A percentile compares a stretch with the other conserved stretches of the same genome.
Conservation (phyloP, 345 rosid genomes). For the Citrus unshiu region DNA sequence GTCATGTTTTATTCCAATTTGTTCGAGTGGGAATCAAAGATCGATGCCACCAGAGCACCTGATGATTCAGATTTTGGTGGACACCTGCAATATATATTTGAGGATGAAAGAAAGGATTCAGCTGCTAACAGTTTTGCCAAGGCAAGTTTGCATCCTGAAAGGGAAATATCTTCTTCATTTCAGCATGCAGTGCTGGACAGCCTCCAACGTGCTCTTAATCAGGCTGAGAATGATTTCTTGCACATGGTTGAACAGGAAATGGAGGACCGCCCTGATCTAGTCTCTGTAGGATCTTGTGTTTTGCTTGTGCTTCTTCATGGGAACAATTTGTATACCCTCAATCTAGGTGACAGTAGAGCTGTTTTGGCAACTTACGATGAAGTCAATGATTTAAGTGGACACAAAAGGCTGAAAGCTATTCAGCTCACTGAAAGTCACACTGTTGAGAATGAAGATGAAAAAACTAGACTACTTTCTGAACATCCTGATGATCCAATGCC, state of each 20-base stretch:
- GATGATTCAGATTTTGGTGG: constrained; percentile 21
- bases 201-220: constrained; percentile 68
- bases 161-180: constrained; percentile 38
- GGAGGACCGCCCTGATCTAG: constrained; percentile 96
- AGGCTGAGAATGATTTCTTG: constrained; percentile 85
- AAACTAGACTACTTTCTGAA: constrained; percentile 51
- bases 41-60: constrained; percentile 22
- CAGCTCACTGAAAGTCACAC: constrained; percentile 89
- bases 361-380: constrained; percentile 67
- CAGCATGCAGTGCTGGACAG: constrained; percentile 69
- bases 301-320: constrained; percentile 80
- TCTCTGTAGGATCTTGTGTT: constrained; percentile 93
- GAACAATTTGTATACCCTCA: constrained; percentile 66
- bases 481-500: constrained; percentile 83
- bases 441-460: constrained; percentile 79
- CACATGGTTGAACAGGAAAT: constrained; percentile 97
- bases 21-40: constrained; percentile 57
- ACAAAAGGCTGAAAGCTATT: constrained; percentile 56
- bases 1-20: constrained; percentile 51
- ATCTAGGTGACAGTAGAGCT: constrained; percentile 94
- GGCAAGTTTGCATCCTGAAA: constrained; percentile 10
- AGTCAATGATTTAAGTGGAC: constrained; percentile 21
- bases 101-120: constrained; percentile 18
- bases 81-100: constrained; percentile 21
- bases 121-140: constrained; percentile 3